A percentile compares a stretch with the other conserved stretches of the same genome.
Conservation (phyloP, 2,329 filamentous ascomycete species). For the Ophiostoma himal-ulmi region DNA sequence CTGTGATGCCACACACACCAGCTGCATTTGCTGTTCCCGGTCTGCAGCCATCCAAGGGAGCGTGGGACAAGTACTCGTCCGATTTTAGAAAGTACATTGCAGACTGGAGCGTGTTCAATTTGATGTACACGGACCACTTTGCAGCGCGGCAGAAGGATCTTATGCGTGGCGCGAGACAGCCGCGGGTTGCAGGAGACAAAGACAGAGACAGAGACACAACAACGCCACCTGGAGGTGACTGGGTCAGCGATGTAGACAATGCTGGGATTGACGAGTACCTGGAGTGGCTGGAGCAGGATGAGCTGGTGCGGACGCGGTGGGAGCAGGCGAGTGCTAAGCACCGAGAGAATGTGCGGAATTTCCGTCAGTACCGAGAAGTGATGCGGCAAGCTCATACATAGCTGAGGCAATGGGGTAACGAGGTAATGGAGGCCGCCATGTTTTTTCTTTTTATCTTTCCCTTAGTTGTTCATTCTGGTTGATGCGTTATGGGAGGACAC, state of each 20-base stretch:
- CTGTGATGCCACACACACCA: slow-evolving; percentile 46
- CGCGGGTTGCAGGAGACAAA: slow-evolving; percentile 37
- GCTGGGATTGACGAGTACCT: slow-evolving; percentile 53
- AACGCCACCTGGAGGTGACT: slow-evolving; percentile 32
- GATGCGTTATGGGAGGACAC: background rate
- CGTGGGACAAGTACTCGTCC: slow-evolving; percentile 48
- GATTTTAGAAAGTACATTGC: slow-evolving; percentile 51
- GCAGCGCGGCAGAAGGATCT: slow-evolving; percentile 44
- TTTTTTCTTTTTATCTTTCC: background rate
- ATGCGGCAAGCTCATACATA: slow-evolving; percentile 38
- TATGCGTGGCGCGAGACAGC: slow-evolving; percentile 30
- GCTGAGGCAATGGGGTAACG: background rate
- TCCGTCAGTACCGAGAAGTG: slow-evolving; percentile 44
- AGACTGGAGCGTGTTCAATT: slow-evolving; percentile 48
- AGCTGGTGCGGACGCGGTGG: slow-evolving; percentile 57
- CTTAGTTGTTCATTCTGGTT: background rate
- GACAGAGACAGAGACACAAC: background rate
- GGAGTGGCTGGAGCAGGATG: slow-evolving; percentile 57
- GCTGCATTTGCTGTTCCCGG: slow-evolving; percentile 39
- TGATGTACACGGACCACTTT: slow-evolving; percentile 52
- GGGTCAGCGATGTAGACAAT: slow-evolving; percentile 41
- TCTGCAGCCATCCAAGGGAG: slow-evolving; percentile 38
- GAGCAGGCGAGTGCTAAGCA: slow-evolving; percentile 54
- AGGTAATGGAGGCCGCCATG: too few relatives aligned
- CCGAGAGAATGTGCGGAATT: slow-evolving; percentile 52